These are phyloP conservation scores for Acer campestre DNA, from an alignment of 345 rosid species.

Conservation along the genomic window DNA sequence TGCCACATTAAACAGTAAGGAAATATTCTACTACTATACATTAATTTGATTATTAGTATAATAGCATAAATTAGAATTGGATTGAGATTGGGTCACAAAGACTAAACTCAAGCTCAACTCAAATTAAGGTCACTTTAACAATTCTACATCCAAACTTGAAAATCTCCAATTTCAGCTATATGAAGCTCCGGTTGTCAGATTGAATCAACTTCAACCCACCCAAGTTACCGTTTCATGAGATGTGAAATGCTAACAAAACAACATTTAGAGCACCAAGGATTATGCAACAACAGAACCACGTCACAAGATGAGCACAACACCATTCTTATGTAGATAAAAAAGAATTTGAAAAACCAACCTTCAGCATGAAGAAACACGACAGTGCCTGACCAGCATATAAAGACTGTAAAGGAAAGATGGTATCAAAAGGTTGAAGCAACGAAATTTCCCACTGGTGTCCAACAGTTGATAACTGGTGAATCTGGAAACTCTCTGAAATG, in stretches of 20 bases:
- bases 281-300: background rate
- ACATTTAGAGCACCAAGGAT: background rate
- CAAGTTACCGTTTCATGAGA: background rate
- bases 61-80: background rate
- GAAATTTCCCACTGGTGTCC: slow-evolving; percentile 86
- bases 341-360: slow-evolving; percentile 43
- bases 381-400: slow-evolving; percentile 82
- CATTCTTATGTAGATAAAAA: background rate
- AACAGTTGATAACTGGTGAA: slow-evolving; percentile 77
- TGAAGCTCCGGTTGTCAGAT: background rate
- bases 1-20: background rate
- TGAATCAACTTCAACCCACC: background rate
- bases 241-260: background rate
- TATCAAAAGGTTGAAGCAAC: slow-evolving; percentile 67
- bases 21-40: background rate
- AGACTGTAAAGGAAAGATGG: slow-evolving; percentile 60
- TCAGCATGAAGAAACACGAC: slow-evolving; percentile 80
- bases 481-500: slow-evolving; percentile 67
- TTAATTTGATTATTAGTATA: background rate
- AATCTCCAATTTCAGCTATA: background rate
- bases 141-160: slow-evolving; percentile 4
- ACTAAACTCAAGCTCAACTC: background rate
- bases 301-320: background rate
- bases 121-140: background rate
- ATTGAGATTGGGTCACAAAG: slow-evolving; percentile 4